Evolutionary conservation across 495 filamentous ascomycete species (phyloP).

Genomic region (Margaritispora aquatica): DNA sequence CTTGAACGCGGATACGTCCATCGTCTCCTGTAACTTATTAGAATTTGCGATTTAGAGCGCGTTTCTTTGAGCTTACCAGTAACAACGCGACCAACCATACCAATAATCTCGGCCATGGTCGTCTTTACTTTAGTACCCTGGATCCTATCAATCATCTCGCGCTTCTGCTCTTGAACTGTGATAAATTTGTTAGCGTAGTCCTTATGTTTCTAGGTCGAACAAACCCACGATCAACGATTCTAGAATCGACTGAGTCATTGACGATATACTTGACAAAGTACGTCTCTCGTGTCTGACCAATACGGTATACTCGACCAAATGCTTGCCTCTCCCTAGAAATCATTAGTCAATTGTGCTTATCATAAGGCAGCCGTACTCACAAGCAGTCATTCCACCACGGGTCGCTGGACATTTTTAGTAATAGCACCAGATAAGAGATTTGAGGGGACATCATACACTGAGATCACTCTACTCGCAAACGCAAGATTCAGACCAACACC

Average conservation of each 20-base stretch:
- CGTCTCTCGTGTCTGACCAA: conserved; percentile 51
- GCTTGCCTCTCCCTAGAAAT: conserved; percentile 37
- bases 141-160: neutral
- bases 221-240: conserved; percentile 28
- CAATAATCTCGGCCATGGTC: neutral
- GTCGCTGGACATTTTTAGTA: conserved; percentile 20
- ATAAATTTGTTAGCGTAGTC: neutral
- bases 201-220: neutral
- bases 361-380: conserved; percentile 3
- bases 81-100: neutral
- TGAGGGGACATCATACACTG: conserved; percentile 10
- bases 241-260: conserved; percentile 43
- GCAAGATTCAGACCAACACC: conserved; percentile 28
- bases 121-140: neutral
- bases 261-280: conserved; percentile 44
- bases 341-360: too few relatives aligned
- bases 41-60: neutral
- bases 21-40: neutral
- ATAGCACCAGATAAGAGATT: neutral
- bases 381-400: conserved; percentile 34
- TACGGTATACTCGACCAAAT: conserved; percentile 53
- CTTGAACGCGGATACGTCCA: neutral
- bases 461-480: conserved; percentile 35
- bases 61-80: neutral
- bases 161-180: conserved; percentile 7